These are phyloP conservation scores for Juncus effusus DNA, from an alignment of 176 grass and related monocot species.

Conservation along the genomic window DNA sequence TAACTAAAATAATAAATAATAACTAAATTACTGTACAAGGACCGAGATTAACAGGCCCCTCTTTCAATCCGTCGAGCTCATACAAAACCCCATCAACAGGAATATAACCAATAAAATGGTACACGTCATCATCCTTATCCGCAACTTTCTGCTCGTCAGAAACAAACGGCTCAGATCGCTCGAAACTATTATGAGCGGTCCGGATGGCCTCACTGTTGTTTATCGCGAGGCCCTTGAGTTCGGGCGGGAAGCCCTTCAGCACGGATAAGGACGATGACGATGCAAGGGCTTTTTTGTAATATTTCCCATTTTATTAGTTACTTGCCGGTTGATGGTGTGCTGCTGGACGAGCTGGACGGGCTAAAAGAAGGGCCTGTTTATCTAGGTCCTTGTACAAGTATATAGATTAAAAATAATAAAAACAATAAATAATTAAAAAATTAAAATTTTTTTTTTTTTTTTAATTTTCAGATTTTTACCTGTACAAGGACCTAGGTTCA, in stretches of 20 bases:
- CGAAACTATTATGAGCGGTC: conserved; percentile 64
- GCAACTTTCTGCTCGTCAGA: conserved; percentile 69
- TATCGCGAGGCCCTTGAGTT: conserved; percentile 87
- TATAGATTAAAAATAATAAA: no score
- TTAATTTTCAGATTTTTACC: background rate
- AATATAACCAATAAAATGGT: conserved; percentile 93
- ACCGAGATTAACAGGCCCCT: conserved; percentile 61
- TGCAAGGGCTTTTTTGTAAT: conserved; percentile 20
- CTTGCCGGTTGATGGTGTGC: no score
- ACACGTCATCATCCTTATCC: conserved; percentile 76
- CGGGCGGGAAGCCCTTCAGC: conserved; percentile 86
- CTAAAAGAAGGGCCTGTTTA: no score
- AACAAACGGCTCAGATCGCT: conserved; percentile 72
- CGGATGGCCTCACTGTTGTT: conserved; percentile 83
- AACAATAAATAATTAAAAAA: no score
- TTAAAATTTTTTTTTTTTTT: no score
- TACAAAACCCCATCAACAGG: conserved; percentile 78
- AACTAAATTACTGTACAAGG: no score
- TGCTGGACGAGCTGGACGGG: no score
- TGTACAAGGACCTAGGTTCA: conserved; percentile 64
- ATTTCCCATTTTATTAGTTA: no score
- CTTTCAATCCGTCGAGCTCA: conserved; percentile 91
- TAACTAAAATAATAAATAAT: no score
- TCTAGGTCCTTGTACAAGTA: no score
- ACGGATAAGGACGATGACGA: conserved; percentile 62